Evolutionary conservation across 352 stramenopile species (phyloP).

Genomic region (Phytopythium litorale): DNA sequence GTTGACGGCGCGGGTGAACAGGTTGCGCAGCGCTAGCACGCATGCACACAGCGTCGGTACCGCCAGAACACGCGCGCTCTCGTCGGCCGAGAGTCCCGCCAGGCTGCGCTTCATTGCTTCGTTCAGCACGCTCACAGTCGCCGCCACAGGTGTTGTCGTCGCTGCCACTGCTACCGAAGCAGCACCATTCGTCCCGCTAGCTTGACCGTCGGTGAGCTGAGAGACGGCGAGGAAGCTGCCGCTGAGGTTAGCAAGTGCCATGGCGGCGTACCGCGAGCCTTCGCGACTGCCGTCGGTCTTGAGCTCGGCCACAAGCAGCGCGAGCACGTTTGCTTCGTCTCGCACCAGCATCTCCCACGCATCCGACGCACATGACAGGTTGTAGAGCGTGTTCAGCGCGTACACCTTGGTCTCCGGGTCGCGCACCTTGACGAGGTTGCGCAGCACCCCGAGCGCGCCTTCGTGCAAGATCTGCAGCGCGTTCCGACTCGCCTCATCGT

Average conservation of each 20-base stretch:
- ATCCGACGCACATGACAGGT: conserved; percentile 61
- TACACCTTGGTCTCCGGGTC: conserved; percentile 84
- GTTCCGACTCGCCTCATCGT: conserved; percentile 2
- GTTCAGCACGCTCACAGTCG: conserved; percentile 49
- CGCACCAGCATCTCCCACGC: conserved; percentile 47
- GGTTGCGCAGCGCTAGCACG: conserved; percentile 70
- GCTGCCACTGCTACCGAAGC: background rate
- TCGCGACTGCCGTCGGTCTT: conserved; percentile 57
- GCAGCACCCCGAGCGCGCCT: conserved; percentile 57
- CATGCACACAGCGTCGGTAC: conserved; percentile 39
- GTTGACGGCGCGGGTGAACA: conserved; percentile 56
- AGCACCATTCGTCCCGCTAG: background rate
- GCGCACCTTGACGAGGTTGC: conserved; percentile 66
- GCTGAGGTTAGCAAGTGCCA: conserved; percentile 65
- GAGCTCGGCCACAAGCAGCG: conserved; percentile 58
- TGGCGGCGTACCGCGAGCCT: conserved; percentile 59
- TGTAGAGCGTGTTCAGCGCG: conserved; percentile 79
- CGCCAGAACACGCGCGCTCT: conserved; percentile 7
- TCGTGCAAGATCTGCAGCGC: conserved; percentile 51
- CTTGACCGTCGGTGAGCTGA: conserved; percentile 55
- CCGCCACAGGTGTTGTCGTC: background rate
- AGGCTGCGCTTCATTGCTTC: conserved; percentile 68
- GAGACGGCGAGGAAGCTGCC: conserved; percentile 40
- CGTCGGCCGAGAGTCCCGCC: conserved; percentile 6
- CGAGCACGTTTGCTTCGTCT: conserved; percentile 65